Percentiles rank a stretch among this genome's conserved stretches.
These are phyloP conservation scores for Penicillium waksmanii DNA, from an alignment of 495 filamentous ascomycete species.

Conservation along the genomic window DNA sequence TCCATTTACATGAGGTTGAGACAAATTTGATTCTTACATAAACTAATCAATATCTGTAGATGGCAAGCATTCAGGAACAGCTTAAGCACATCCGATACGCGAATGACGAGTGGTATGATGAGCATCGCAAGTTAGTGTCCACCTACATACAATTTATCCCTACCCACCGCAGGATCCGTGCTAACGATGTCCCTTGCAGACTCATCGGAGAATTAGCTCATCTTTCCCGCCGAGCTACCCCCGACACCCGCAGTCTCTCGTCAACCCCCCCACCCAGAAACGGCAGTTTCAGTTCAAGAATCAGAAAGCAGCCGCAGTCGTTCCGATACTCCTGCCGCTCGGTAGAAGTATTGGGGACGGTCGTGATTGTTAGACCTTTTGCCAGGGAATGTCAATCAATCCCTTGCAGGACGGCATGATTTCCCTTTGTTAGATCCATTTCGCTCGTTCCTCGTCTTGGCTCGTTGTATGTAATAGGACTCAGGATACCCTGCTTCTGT, in stretches of 20 bases:
- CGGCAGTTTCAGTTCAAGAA: slow-evolving; percentile 20
- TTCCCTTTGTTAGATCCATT: slow-evolving; percentile 30
- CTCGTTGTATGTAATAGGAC: slow-evolving; percentile 47
- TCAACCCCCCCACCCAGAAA: slow-evolving; percentile 40
- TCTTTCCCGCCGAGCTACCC: slow-evolving; percentile 41
- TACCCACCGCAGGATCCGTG: not conserved
- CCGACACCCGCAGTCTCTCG: slow-evolving; percentile 37
- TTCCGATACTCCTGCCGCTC: slow-evolving; percentile 14
- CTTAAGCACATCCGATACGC: slow-evolving; percentile 52
- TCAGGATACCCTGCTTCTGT: slow-evolving; percentile 45
- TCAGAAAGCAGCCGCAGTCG: slow-evolving; percentile 25
- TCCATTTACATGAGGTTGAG: slow-evolving; percentile 38
- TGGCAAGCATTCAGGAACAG: slow-evolving; percentile 57
- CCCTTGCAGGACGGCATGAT: slow-evolving; percentile 14
- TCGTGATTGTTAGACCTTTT: not conserved
- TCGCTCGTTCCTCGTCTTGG: slow-evolving; percentile 33
- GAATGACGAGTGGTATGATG: slow-evolving; percentile 51
- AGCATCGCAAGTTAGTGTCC: slow-evolving; percentile 45
- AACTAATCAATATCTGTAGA: slow-evolving; percentile 40
- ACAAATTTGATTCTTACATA: slow-evolving; percentile 22
- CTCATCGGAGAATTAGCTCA: slow-evolving; percentile 48
- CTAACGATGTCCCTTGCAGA: slow-evolving; percentile 25
- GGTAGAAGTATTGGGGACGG: slow-evolving; percentile 6
- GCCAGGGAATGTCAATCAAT: not conserved
- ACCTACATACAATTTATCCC: not conserved